phyloP scores from a whole-genome alignment of 2,329 filamentous ascomycete genomes.

The Biscogniauxia sp. region DNA sequence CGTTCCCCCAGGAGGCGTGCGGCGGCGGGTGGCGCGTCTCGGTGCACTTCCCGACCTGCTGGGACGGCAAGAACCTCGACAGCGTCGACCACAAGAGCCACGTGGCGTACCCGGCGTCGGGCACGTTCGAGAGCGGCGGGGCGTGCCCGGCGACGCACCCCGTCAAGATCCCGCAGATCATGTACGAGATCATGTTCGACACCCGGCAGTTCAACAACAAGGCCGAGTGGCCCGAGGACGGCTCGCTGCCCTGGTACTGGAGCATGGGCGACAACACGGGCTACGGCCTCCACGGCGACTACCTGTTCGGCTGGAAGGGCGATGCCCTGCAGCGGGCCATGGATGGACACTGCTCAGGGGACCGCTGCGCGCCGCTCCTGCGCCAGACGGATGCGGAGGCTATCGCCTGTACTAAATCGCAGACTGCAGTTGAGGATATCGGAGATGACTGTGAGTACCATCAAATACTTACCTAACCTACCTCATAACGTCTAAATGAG shows the following conservation, averaged over 20 bases:
- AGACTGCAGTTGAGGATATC: conserved; percentile 24
- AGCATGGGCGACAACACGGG: conserved; percentile 35
- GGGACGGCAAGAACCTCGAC: conserved; percentile 35
- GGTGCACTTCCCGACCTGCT: conserved; percentile 32
- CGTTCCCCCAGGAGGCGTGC: conserved; percentile 25
- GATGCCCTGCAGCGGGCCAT: conserved; percentile 37
- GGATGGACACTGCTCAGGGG: conserved; percentile 34
- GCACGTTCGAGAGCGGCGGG: conserved; percentile 29
- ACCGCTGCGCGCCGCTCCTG: conserved; percentile 31
- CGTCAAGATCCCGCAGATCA: conserved; percentile 37
- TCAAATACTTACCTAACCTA: too few relatives aligned
- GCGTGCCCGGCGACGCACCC: conserved; percentile 31
- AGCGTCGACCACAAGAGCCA: conserved; percentile 33
- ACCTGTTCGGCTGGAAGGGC: conserved; percentile 39
- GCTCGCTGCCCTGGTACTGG: conserved; percentile 32
- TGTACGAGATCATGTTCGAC: conserved; percentile 43
- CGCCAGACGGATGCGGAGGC: conserved; percentile 31
- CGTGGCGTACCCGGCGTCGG: conserved; percentile 28
- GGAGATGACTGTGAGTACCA: conserved; percentile 21
- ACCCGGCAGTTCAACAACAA: conserved; percentile 34
- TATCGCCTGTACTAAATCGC: conserved; percentile 29
- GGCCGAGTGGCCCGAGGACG: conserved; percentile 35
- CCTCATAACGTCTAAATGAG: not conserved
- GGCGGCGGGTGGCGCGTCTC: conserved; percentile 30
- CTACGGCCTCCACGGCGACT: conserved; percentile 38